Conservation (phyloP, 1,284 basidiomycete species). For the Ustilago tritici region DNA sequence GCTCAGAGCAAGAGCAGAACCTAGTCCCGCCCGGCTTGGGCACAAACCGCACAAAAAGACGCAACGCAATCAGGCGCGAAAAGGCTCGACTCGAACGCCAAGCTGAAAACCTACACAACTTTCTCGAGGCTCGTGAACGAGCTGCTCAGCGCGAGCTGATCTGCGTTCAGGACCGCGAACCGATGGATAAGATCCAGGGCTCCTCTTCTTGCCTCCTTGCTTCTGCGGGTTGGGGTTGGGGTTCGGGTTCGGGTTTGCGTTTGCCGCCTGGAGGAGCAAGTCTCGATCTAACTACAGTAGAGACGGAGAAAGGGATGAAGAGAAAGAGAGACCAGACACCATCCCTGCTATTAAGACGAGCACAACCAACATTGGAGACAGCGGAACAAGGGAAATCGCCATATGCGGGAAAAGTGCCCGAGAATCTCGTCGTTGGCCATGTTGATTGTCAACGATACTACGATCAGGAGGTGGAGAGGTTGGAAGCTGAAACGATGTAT, state of each 20-base stretch:
- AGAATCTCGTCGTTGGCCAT: constrained; percentile 14
- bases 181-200: constrained; percentile 7
- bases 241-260: neutral
- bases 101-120: constrained; percentile 7
- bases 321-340: constrained; percentile 12
- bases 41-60: constrained; percentile 45
- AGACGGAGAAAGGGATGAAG: constrained; percentile 4
- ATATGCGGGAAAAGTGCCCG: constrained; percentile 16
- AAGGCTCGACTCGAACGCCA: constrained; percentile 16
- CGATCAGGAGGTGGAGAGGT: constrained; percentile 4
- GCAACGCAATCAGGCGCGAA: constrained; percentile 47
- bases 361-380: neutral
- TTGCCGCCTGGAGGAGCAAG: constrained; percentile 24
- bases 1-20: no score
- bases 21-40: constrained; percentile 48
- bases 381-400: neutral
- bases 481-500: constrained; percentile 4
- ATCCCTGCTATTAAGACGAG: neutral
- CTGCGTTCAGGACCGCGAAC: constrained; percentile 15
- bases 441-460: constrained; percentile 38
- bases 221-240: neutral
- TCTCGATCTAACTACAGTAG: constrained; percentile 5
- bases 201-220: neutral
- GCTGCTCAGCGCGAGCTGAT: constrained; percentile 1
- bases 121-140: constrained; percentile 10